phyloP scores from a whole-genome alignment of 2,329 filamentous ascomycete species.

The Trichoderma polysporum region DNA sequence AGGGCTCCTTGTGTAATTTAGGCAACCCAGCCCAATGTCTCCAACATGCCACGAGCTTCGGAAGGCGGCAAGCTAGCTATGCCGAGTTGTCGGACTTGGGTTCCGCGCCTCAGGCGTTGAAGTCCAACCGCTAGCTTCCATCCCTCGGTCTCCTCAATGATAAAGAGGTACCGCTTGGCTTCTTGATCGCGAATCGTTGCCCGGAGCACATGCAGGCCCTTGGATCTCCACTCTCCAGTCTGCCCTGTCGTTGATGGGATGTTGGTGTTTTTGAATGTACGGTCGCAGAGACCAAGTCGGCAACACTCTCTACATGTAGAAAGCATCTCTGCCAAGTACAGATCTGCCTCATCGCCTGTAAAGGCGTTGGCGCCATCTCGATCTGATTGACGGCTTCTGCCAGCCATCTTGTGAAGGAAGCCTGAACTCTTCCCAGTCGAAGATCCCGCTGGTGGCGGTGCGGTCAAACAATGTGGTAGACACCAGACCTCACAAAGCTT shows the following conservation, averaged over 20 bases:
- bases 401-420: slow-evolving; percentile 49
- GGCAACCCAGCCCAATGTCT: slow-evolving; percentile 56
- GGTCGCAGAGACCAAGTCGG: slow-evolving; percentile 52
- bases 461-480: slow-evolving; percentile 60
- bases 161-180: slow-evolving; percentile 64
- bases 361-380: slow-evolving; percentile 52
- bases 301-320: slow-evolving; percentile 65
- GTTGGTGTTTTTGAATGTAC: slow-evolving; percentile 46
- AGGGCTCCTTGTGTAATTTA: slow-evolving; percentile 16
- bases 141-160: slow-evolving; percentile 62
- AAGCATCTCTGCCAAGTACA: slow-evolving; percentile 62
- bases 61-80: slow-evolving; percentile 55
- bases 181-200: slow-evolving; percentile 66
- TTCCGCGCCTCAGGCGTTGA: slow-evolving; percentile 59
- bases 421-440: slow-evolving; percentile 41
- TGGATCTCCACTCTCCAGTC: slow-evolving; percentile 55
- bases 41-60: slow-evolving; percentile 56
- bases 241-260: slow-evolving; percentile 41
- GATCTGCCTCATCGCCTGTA: slow-evolving; percentile 64
- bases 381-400: slow-evolving; percentile 47
- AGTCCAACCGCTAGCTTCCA: slow-evolving; percentile 67
- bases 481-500: slow-evolving; percentile 90
- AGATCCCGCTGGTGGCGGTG: slow-evolving; percentile 43
- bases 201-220: slow-evolving; percentile 61
- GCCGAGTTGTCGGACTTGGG: slow-evolving; percentile 59